Evolutionary conservation across 352 stramenopile species (phyloP).

Genomic region (Phytophthora citricola): DNA sequence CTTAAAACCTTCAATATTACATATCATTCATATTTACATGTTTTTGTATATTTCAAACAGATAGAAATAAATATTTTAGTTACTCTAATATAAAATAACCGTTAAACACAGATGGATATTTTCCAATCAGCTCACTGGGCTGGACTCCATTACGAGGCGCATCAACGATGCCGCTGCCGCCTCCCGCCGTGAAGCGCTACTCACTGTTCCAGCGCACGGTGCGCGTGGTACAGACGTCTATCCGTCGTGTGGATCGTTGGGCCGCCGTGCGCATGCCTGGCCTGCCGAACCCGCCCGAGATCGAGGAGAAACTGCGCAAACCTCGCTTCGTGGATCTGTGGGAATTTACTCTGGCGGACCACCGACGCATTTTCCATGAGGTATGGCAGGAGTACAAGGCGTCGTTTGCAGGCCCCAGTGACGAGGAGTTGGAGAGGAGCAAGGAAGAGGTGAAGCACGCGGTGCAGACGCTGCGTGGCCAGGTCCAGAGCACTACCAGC

Average conservation of each 20-base stretch:
- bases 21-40: background rate
- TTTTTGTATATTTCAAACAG: background rate
- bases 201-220: conserved; percentile 82
- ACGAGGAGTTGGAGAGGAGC: conserved; percentile 67
- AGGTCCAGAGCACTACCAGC: conserved; percentile 60
- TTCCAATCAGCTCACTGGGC: background rate
- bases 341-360: conserved; percentile 78
- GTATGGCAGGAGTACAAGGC: conserved; percentile 80
- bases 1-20: background rate
- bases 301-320: conserved; percentile 45
- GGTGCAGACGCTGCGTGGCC: conserved; percentile 49
- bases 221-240: conserved; percentile 71
- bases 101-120: background rate
- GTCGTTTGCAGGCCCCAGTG: conserved; percentile 59
- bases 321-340: conserved; percentile 79
- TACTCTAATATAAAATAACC: too few species aligned
- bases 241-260: conserved; percentile 59
- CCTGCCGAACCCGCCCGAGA: conserved; percentile 75
- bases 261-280: conserved; percentile 65
- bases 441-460: conserved; percentile 70
- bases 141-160: background rate
- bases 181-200: conserved; percentile 55
- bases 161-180: conserved; percentile 23
- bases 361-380: conserved; percentile 61
- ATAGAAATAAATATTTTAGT: background rate